Evolutionary conservation across 139 green algal species (phyloP).

Genomic region (Coccomyxa sp.): DNA sequence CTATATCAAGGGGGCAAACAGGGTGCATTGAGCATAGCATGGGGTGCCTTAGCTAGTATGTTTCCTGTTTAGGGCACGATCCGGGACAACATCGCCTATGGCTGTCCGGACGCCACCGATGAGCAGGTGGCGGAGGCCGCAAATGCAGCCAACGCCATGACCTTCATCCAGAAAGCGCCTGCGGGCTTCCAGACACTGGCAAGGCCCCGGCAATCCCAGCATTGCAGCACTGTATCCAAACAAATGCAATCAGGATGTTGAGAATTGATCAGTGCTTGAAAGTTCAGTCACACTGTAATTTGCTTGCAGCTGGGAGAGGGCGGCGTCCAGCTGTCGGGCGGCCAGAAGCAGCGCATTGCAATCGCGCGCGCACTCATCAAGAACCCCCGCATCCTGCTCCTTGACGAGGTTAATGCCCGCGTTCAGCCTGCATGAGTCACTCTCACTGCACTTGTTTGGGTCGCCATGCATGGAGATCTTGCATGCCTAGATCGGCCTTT

Average conservation of each 20-base stretch:
- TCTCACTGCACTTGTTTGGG: background rate
- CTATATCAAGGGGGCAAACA: background rate
- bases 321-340: constrained; percentile 46
- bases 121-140: constrained; percentile 48
- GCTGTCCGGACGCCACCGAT: constrained; percentile 33
- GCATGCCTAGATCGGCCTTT: background rate
- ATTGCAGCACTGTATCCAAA: background rate
- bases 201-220: background rate
- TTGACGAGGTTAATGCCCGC: constrained; percentile 63
- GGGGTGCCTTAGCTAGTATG: too few species aligned
- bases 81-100: constrained; percentile 79
- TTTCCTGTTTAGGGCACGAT: constrained; percentile 73
- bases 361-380: constrained; percentile 79
- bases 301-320: constrained; percentile 28
- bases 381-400: constrained; percentile 64
- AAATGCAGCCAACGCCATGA: constrained; percentile 40
- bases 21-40: background rate
- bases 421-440: constrained; percentile 4
- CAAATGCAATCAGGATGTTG: background rate
- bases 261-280: background rate
- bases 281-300: background rate
- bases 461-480: background rate
- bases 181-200: constrained; percentile 45
- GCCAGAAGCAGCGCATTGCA: constrained; percentile 70
- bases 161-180: constrained; percentile 52